Evolutionary conservation across 2,329 filamentous ascomycete species (phyloP).

Genomic region (Fusarium clavum): DNA sequence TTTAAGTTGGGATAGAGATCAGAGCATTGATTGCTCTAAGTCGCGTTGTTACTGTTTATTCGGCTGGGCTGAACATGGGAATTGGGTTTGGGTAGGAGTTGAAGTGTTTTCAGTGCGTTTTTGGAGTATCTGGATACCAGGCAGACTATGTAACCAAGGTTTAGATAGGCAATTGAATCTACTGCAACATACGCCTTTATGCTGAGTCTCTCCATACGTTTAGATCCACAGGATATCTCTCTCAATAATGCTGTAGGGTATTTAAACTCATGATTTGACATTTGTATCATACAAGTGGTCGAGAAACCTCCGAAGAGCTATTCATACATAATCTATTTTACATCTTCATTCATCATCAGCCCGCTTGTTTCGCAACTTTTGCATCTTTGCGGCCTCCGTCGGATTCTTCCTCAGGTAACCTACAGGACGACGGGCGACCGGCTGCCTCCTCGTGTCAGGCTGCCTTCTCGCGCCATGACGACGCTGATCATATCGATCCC

Average conservation of each 20-base stretch:
- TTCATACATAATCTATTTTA: conserved; percentile 27
- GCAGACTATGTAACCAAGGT: conserved; percentile 3
- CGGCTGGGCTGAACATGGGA: neutral
- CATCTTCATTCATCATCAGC: conserved; percentile 22
- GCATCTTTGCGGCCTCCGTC: neutral
- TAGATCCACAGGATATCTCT: neutral
- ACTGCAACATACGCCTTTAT: neutral
- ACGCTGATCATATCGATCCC: conserved; percentile 44
- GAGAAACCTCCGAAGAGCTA: conserved; percentile 17
- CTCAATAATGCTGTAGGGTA: neutral
- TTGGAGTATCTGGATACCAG: conserved; percentile 36
- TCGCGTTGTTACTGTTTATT: conserved; percentile 13
- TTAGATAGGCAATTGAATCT: conserved; percentile 24
- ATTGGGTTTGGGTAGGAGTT: neutral
- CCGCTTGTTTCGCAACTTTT: neutral
- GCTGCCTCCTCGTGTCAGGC: neutral
- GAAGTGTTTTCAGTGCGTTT: conserved; percentile 18
- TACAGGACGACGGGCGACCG: neutral
- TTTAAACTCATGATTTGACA: neutral
- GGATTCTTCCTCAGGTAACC: neutral
- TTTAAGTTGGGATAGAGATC: conserved; percentile 12
- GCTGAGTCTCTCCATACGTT: neutral
- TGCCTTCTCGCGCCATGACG: conserved; percentile 11
- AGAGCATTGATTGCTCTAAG: conserved; percentile 5
- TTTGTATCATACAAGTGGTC: conserved; percentile 25